Evolutionary conservation across 441 rosid species (phyloP).

Genomic region (Populus hybrid): DNA sequence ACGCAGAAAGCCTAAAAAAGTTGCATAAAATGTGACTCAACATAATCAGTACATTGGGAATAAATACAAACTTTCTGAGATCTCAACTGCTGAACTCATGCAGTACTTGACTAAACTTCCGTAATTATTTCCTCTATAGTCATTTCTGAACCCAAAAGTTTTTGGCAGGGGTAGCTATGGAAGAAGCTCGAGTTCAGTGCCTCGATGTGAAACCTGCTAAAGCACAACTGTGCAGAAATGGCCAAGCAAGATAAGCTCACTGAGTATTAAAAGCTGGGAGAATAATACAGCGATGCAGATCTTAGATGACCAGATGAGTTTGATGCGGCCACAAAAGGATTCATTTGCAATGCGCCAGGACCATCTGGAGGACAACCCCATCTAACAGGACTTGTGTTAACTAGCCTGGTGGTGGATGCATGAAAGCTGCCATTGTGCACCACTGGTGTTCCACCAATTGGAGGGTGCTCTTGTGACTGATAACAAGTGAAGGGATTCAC

Average conservation of each 20-base stretch:
- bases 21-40: slow-evolving; percentile 24
- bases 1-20: slow-evolving; percentile 33
- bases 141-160: slow-evolving; percentile 8
- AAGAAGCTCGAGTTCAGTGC: slow-evolving; percentile 15
- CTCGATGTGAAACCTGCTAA: slow-evolving; percentile 13
- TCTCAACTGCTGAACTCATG: slow-evolving; percentile 19
- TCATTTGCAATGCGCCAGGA: slow-evolving; percentile 33
- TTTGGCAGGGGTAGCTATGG: slow-evolving; percentile 8
- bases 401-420: slow-evolving; percentile 25
- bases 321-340: slow-evolving; percentile 30
- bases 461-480: slow-evolving; percentile 31
- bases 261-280: slow-evolving; percentile 38
- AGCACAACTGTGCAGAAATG: slow-evolving; percentile 10
- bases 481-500: slow-evolving; percentile 27
- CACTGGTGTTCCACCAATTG: slow-evolving; percentile 21
- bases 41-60: slow-evolving; percentile 15
- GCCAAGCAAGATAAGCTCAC: slow-evolving; percentile 10
- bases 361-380: slow-evolving; percentile 47
- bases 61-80: slow-evolving; percentile 21
- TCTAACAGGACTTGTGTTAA: slow-evolving; percentile 30
- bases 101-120: slow-evolving; percentile 16
- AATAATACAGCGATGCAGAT: slow-evolving; percentile 29
- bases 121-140: slow-evolving; percentile 21
- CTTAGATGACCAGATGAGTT: slow-evolving; percentile 30
- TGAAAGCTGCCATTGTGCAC: slow-evolving; percentile 20